Evolutionary conservation across 495 filamentous ascomycete genomes (phyloP), one percentile per base, ranked within the genome.

Genomic region (Tuber microsphaerosporum): DNA sequence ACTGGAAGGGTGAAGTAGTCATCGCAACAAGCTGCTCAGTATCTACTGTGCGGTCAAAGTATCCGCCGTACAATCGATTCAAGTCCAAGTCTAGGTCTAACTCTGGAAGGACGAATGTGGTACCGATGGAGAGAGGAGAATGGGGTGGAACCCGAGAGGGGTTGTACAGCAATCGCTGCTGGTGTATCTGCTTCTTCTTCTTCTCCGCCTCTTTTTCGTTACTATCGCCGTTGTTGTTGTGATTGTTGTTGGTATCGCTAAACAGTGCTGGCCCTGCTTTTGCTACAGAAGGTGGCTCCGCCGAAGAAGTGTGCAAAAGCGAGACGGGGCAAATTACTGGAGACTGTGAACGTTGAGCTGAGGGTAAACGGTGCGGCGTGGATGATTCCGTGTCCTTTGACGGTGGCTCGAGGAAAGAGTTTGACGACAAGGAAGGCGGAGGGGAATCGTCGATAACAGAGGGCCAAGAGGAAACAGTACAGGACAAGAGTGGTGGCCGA

Each of bases 1-100:
- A 65, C 56, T 65, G 56, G 56, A 65, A 34, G 56, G 56, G 16
- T 65, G 56, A 65, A 34, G 56, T 65, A 34, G 56, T 65, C 56
- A 65, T 65, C 56, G 56, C 56, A 65, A 65, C 56, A 65, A 65
- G 56, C 56, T 65, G 56, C 14, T 31, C 26, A 65, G 56, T 65
- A 17, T 34, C 56, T 65, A 19, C 26, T 65, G 56, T 65, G 56
- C 56, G 12, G 56, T 17, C 26, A 65, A 31, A 65, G 26, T 65
- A 65, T 65, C 31, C 56, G 56, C 26, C 56, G 56, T 14, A 31
- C 56, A 65, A 65, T 65, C 56, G 56, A 34, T 65, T 26, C 56
- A 65, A 34, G 26, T 34, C 56, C 56, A 65, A 65, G 26, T 12
- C 51, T 34, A 65, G 56, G 31, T 34, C 56, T 65, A 65, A 19